Evolutionary conservation across 1,139 yeast genomes (phyloP), one percentile per base, ranked within the genome.

Genomic region (Scheffersomyces cryptocercus): DNA sequence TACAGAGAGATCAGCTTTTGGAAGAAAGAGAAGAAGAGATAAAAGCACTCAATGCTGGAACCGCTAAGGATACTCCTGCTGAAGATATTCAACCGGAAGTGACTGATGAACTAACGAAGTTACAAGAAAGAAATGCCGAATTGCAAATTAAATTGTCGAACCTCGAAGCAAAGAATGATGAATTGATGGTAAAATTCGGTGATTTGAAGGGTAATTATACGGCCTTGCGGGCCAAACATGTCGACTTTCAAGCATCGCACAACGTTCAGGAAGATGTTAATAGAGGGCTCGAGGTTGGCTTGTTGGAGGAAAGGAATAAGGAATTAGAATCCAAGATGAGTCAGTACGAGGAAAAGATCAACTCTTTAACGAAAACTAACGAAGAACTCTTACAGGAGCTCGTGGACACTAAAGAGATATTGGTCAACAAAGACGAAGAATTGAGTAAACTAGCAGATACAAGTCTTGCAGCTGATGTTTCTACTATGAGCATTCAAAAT

Each of bases 381-480:
- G 24, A 31, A n/a, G 15, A 14, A 13, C 15, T 14, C 15, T 20
- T 31, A 20, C 35, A 31, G 8, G 10, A 14, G 20, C 35, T 31
- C 13, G 15, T 31, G 35, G 26, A 20, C 7, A 6, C 26, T 20
- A 20, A 20, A 20, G 8, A 20, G 26, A 20, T 20, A 6, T 41
- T 51, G 31, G 47, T 45, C 7, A 50, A 45, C 38, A 49, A 50
- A 30, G 54, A 49, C 24, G 39, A 47, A 3, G 54, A 51, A 31
- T 42, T 51, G 30, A 48, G 45, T 28, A 48, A 51, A 29, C 44
- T 50, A 13, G 45, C 49, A 26, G 54, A 50, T 12, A 48, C 45
- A 47, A 46, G 46, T 31, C 47, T 54, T 37, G 50, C 49, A 8
- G 45, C 46, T 24, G 39, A 40, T 37, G 53, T 52, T 5, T 29